Conservation (phyloP, 2,329 filamentous ascomycete genomes). For the Zasmidium angulare region DNA sequence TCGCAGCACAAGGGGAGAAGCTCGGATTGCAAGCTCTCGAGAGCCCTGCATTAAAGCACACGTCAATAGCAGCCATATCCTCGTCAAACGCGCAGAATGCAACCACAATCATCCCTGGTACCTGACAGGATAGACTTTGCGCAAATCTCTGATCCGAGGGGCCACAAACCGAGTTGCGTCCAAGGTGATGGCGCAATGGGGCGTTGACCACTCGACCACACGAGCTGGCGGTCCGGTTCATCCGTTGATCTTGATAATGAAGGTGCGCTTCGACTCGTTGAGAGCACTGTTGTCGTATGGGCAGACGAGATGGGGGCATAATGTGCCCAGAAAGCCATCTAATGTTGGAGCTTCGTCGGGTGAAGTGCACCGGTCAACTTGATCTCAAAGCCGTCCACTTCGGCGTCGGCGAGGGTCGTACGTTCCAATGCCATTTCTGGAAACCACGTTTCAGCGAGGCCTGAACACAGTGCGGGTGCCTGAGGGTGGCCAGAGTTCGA, state of each 20-base stretch:
- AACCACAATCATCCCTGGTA: background rate
- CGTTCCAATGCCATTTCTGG: background rate
- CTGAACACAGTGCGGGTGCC: constrained; percentile 1
- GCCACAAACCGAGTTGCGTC: background rate
- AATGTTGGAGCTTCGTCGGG: background rate
- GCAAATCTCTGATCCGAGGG: constrained; percentile 5
- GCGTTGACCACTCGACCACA: background rate
- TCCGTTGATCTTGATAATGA: background rate
- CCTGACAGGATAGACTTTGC: constrained; percentile 6
- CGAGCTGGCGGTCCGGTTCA: background rate
- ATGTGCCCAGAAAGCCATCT: background rate
- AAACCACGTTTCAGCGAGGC: background rate
- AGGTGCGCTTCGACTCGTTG: background rate
- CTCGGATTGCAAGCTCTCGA: background rate
- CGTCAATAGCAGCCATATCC: background rate
- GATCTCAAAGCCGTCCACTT: background rate
- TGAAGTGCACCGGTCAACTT: constrained; percentile 1
- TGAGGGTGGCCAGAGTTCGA: constrained; percentile 4
- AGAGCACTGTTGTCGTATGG: background rate
- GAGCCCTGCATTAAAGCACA: background rate
- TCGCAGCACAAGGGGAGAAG: background rate
- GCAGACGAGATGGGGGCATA: background rate
- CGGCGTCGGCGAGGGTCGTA: background rate
- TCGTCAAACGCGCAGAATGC: background rate
- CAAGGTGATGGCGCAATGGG: constrained; percentile 7